Evolutionary conservation across 257 asterid genomes (phyloP).

Genomic region (Solanum chaucha): DNA sequence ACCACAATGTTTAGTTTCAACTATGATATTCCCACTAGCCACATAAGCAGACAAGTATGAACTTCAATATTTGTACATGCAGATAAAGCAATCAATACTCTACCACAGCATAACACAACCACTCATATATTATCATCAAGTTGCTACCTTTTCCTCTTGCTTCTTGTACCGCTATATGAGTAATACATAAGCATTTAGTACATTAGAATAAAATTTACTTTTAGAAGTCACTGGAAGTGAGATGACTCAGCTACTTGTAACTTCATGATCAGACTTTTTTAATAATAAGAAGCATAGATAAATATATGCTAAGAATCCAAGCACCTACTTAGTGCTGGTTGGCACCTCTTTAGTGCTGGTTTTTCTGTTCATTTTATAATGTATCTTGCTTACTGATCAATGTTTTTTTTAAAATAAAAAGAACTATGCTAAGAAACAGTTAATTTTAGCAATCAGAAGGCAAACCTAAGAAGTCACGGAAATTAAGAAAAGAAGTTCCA

Average conservation of each 20-base stretch:
- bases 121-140: not conserved
- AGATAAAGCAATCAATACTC: not conserved
- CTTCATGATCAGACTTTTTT: not conserved
- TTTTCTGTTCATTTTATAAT: not conserved
- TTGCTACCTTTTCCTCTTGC: not conserved
- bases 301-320: not conserved
- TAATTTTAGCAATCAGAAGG: conserved; percentile 6
- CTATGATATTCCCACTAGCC: not conserved
- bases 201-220: not conserved
- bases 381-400: not conserved
- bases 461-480: conserved; percentile 82
- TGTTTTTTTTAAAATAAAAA: not conserved
- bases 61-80: not conserved
- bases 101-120: not conserved
- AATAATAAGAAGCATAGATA: not conserved
- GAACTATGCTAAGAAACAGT: not conserved
- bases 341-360: not conserved
- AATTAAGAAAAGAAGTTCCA: conserved; percentile 82
- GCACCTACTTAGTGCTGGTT: not conserved
- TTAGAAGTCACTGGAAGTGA: not conserved
- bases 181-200: not conserved
- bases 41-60: not conserved
- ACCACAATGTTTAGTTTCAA: not conserved
- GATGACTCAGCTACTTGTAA: not conserved
- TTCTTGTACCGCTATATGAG: not conserved